These are phyloP conservation scores for Xylaria cubensis DNA, from an alignment of 495 filamentous ascomycete species.

Conservation along the genomic window DNA sequence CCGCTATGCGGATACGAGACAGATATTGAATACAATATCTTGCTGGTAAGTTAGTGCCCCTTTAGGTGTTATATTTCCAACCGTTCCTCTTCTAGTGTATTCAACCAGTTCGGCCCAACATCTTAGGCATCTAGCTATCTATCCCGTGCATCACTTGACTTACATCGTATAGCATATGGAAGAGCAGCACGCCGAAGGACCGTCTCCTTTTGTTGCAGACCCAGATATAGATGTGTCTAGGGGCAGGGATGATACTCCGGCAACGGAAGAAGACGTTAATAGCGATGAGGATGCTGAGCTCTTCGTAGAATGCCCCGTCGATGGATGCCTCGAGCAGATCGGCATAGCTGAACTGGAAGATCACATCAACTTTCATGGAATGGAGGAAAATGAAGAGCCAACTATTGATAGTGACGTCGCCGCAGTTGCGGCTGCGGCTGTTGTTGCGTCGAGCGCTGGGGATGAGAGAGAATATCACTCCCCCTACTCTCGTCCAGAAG, in stretches of 20 bases:
- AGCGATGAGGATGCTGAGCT: conserved; percentile 48
- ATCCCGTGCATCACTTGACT: background rate
- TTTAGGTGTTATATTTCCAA: background rate
- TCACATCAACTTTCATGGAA: conserved; percentile 76
- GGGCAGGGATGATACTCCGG: background rate
- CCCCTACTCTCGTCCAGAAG: conserved; percentile 32
- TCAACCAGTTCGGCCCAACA: background rate
- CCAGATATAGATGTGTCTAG: conserved; percentile 33
- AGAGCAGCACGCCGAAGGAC: conserved; percentile 57
- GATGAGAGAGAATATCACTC: conserved; percentile 21
- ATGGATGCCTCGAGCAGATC: conserved; percentile 75
- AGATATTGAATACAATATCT: conserved; percentile 46
- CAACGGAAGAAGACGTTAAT: background rate
- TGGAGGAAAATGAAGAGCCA: conserved; percentile 57
- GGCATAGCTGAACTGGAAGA: conserved; percentile 65
- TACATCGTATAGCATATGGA: conserved; percentile 59
- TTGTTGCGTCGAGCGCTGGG: background rate
- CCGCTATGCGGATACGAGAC: conserved; percentile 55
- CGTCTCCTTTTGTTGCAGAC: conserved; percentile 60
- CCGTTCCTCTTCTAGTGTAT: background rate
- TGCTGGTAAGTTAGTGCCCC: conserved; percentile 43
- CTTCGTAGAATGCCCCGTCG: conserved; percentile 71
- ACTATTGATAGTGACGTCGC: conserved; percentile 23
- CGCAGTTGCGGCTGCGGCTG: conserved; percentile 4
- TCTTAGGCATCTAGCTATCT: background rate